Base-by-base conservation (phyloP, 208 protist species). In the Crithidia thermophila region DNA sequence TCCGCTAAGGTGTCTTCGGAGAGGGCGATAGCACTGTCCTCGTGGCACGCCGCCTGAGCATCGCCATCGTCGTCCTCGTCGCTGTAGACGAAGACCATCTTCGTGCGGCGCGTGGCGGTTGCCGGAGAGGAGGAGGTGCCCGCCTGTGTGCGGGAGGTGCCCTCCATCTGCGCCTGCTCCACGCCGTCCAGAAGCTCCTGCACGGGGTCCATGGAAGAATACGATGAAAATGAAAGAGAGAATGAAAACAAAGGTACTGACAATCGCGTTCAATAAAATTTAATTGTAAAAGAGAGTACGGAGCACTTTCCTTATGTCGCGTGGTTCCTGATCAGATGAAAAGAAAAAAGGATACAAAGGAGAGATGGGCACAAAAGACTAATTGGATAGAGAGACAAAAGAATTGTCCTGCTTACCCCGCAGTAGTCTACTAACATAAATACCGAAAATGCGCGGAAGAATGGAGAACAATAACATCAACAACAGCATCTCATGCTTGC, bases 71-170 rank as follows among this genome's bases (percentile, higher is more conserved):
- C 85, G 14, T 94, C 88, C 46, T 94, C 88, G 63, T 87, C 83
- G 34, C 85, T 91, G 75, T 91, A 94, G 11, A 94, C 31, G 67
- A 90, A 94, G 8, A 91, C 85, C 63, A 88, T 64, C 58, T 87
- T 88, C 0, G 69, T 79, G 59, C 78, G 78, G 8, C 47, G 43
- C 28, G 57, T 4, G 16, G 67, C 13, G 7, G 42, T 4, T 30
- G n/a, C 14, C 13, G 51, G 10, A 5, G 51, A 8, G 33, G 31
- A 7, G 11, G n/a, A 28, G n/a, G 65, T 9, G 6, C 20, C 11
- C 23, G 49, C 28, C n/a, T 20, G 39, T 40, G 58, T n/a, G 20
- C 23, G 31, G 21, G 45, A 40, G 21, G 21, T 43, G 40, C 37
- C 45, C 18, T 65, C 51, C 21, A 70, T 0, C 21, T 66, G 55